These are phyloP conservation scores for Fusarium mexicanum DNA, from an alignment of 2,329 filamentous ascomycete species.

Conservation along the genomic window DNA sequence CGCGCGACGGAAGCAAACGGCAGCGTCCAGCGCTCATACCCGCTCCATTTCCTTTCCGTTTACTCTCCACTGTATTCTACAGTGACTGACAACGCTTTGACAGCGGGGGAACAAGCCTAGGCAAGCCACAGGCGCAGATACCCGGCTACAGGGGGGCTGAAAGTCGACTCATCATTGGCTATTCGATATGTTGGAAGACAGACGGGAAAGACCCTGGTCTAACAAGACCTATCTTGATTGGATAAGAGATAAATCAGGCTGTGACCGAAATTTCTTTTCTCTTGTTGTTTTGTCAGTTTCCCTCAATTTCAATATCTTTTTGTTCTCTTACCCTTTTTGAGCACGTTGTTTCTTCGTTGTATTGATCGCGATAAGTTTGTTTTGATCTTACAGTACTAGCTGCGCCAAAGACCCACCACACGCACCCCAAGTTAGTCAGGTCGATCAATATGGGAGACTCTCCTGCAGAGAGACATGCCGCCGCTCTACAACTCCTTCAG, in stretches of 20 bases:
- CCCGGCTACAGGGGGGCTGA: neutral
- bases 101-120: neutral
- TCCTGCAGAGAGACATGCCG: accelerated
- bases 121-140: neutral
- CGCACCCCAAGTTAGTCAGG: neutral
- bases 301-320: neutral
- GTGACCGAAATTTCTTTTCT: neutral
- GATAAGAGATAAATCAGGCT: neutral
- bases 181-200: neutral
- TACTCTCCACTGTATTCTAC: neutral
- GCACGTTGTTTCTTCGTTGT: accelerated
- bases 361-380: too few species aligned
- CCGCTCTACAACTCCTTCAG: accelerated
- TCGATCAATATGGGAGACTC: neutral
- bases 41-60: neutral
- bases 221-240: neutral
- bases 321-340: too few species aligned
- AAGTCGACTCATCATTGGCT: neutral
- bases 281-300: neutral
- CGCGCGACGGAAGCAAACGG: neutral
- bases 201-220: neutral
- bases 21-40: accelerated
- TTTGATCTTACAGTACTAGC: neutral
- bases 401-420: neutral
- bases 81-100: neutral